Evolutionary conservation across 2,329 filamentous ascomycete genomes (phyloP).

Genomic region (Cercospora berteroae): DNA sequence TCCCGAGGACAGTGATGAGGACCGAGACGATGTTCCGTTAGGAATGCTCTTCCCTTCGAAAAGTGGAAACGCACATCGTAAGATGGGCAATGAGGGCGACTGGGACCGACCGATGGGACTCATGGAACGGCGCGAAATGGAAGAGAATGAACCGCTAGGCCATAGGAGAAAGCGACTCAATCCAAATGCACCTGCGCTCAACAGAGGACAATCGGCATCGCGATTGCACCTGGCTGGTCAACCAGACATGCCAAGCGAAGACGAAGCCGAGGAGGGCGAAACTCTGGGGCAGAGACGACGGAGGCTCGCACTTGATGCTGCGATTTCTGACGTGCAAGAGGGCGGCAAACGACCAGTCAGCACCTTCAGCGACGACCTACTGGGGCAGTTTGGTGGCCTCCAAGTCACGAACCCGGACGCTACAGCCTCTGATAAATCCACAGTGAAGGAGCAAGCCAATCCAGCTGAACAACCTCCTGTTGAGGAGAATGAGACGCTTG

Average conservation of each 20-base stretch:
- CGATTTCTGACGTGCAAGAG: slow-evolving; percentile 42
- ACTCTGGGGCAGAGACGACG: slow-evolving; percentile 65
- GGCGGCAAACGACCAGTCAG: slow-evolving; percentile 46
- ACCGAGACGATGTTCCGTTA: slow-evolving; percentile 74
- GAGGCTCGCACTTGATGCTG: slow-evolving; percentile 55
- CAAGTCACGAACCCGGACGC: slow-evolving; percentile 41
- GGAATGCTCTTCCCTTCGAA: slow-evolving; percentile 72
- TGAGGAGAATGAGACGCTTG: slow-evolving; percentile 68
- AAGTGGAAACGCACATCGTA: slow-evolving; percentile 51
- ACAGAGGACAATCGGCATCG: slow-evolving; percentile 26
- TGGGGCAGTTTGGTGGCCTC: slow-evolving; percentile 61
- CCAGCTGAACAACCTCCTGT: slow-evolving; percentile 13
- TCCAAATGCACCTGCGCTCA: slow-evolving; percentile 16
- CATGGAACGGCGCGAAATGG: slow-evolving; percentile 77
- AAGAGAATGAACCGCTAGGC: slow-evolving; percentile 89
- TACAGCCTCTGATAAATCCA: slow-evolving; percentile 38
- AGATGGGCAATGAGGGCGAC: slow-evolving; percentile 40
- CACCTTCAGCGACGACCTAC: slow-evolving; percentile 67
- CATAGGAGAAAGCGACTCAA: slow-evolving; percentile 68
- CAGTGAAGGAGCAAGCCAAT: slow-evolving; percentile 15
- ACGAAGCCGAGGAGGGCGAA: slow-evolving; percentile 53
- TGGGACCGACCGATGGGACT: slow-evolving; percentile 68
- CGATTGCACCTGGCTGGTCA: slow-evolving; percentile 31
- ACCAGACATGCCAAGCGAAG: slow-evolving; percentile 32
- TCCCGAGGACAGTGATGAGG: slow-evolving; percentile 58